Base-by-base conservation (phyloP, 805 yeast genomes). In the Metschnikowia anglica region DNA sequence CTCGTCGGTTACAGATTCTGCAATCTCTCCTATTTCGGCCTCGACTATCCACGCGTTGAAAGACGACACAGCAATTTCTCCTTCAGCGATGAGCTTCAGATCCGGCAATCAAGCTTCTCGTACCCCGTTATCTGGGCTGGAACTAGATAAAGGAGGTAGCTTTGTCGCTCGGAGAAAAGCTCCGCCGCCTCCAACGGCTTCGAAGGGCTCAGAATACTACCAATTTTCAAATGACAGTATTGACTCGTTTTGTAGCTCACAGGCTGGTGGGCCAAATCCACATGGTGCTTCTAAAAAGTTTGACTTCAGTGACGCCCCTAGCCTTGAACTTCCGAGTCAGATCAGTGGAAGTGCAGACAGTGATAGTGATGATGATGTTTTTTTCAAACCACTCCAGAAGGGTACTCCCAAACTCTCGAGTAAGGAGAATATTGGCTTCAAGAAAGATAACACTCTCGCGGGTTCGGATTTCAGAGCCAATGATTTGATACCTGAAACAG, bases 291-390 rank as follows among this genome's bases (percentile, higher is more conserved):
- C 72, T 50, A 86, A 85, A 54, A 76, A 72, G 2, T 76, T 88
- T 24, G 77, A 81, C 2, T 90, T 90, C 66, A 85, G 77, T n/a
- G 81, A 76, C 47, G 90, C 83, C 0, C 93, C 96, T 0, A 41
- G 47, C 9, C 39, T 44, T 28, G 34, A 34, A 8, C 21, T 36
- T 4, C 37, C 34, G 4, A 21, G 36, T 19, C 39, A 45, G 1
- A 18, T 30, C 7, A 27, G 37, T 32, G 34, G 24, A 32, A 32
- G 25, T 16, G 44, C 39, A 18, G 40, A 30, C 5, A 34, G 34
- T 10, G 44, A 43, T 29, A 34, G 34, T 17, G 51, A 45, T n/a
- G 52, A 48, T 18, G 44, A 46, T 13, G 50, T 48, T 7, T 51
- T 49, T 19, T 44, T 43, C 28, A 46, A 43, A 26, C 50, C 50